Evolutionary conservation across 2,329 filamentous ascomycete genomes (phyloP).

Genomic region (Neurospora crassa): DNA sequence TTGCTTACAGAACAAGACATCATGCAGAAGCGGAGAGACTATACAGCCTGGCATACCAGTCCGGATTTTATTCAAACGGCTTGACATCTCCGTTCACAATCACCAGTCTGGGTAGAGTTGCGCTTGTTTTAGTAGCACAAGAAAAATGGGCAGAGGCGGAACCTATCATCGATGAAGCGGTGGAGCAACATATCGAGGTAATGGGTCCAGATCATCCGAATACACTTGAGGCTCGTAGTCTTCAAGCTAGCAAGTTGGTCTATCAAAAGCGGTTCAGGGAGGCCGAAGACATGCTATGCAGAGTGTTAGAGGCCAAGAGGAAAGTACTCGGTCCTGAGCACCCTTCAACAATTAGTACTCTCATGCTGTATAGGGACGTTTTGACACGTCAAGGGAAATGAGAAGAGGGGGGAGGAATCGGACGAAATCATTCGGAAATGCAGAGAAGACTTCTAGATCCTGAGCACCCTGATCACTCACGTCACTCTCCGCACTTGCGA

Average conservation of each 20-base stretch:
- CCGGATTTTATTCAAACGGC: accelerated
- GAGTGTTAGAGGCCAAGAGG: background rate
- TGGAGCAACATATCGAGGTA: background rate
- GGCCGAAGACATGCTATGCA: background rate
- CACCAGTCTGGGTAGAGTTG: accelerated
- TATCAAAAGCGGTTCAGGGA: background rate
- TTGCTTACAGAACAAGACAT: background rate
- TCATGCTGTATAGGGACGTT: accelerated
- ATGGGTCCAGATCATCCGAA: background rate
- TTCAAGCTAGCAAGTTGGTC: background rate
- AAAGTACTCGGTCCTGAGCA: background rate
- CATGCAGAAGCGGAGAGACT: background rate
- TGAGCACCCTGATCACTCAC: background rate
- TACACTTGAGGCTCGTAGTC: background rate
- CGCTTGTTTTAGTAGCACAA: accelerated
- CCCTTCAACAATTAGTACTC: background rate
- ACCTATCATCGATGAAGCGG: background rate
- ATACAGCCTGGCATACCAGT: background rate
- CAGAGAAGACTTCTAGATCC: no score
- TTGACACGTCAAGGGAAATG: background rate
- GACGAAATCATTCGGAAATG: background rate
- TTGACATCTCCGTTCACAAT: background rate
- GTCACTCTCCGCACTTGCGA: background rate
- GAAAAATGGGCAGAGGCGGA: background rate
- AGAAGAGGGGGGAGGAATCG: background rate